Base-by-base conservation (phyloP, 352 stramenopile species). In the Phytophthora melonis region DNA sequence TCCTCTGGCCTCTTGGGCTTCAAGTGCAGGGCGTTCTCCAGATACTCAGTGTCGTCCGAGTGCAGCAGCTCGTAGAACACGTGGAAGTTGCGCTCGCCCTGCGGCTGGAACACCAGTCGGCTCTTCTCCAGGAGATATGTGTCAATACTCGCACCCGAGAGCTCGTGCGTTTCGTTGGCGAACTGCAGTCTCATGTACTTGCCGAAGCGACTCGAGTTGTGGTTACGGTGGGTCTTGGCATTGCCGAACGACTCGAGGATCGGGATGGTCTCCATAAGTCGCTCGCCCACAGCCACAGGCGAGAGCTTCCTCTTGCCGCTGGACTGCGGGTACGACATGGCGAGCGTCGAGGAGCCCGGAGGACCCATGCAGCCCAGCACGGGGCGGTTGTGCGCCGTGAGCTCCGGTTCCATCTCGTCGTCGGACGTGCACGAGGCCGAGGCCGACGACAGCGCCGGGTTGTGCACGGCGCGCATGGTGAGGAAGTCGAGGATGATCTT, bases 401-500 rank as follows among this genome's bases (percentile, higher is more conserved):
- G 59, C 66, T 95, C 88, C 1, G 87, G 84, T 50, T 96, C 89
- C 58, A 89, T 78, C 18, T 95, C 89, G 25, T 85, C 75, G 23
- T 85, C 78, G 4, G 78, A 84, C n/a, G 75, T 74, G 30, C 68
- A 82, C 1, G 83, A 93, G 11, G 81, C 72, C 9, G 83, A 49
- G 11, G 81, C 72, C 6, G 83, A 49, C 4, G 86, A 92, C 5
- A 80, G 69, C 50, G 81, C 74, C 13, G 72, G 68, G 41, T 79
- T 86, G 70, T 90, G 81, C 7, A 88, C 79, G 0, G 87, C 89
- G 10, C 86, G 81, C 68, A 89, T 93, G 3, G 90, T 93, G 25
- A 97, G 72, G 72, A 96, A 95, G 60, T 96, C 87, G 43, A 95
- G 70, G 32, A 96, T 93, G 78, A 98, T 97, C 81, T 98, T 98